phyloP scores from a whole-genome alignment of 768 basidiomycete species.

The Mycena polygramma region DNA sequence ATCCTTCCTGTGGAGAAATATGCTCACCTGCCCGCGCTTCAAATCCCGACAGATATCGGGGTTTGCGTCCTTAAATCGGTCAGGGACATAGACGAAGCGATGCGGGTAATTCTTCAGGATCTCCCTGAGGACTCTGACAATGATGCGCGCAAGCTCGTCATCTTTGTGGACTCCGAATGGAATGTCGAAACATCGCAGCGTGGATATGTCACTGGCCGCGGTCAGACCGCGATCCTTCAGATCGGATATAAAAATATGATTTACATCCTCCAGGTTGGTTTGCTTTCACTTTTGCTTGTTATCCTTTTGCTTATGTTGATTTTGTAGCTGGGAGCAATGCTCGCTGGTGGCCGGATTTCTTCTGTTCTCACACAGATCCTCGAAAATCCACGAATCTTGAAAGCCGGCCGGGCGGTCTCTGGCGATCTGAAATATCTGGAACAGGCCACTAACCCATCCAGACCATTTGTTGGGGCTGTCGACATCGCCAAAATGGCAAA shows the following conservation, averaged over 20 bases:
- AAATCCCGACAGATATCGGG: not conserved
- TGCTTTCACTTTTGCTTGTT: not conserved
- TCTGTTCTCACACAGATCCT: not conserved
- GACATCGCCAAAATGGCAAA: constrained; percentile 38
- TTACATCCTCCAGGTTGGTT: constrained; percentile 15
- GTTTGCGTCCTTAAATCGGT: too few species aligned
- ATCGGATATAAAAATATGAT: constrained; percentile 2
- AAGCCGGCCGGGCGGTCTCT: constrained; percentile 7
- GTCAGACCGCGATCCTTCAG: constrained; percentile 8
- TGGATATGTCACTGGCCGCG: constrained; percentile 10
- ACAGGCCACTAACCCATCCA: not conserved
- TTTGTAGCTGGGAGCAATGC: not conserved
- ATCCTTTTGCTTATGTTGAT: too few species aligned
- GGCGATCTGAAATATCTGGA: constrained; percentile 17
- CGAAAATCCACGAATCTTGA: not conserved
- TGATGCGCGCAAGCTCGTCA: not conserved
- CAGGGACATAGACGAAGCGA: not conserved
- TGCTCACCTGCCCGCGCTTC: constrained; percentile 32
- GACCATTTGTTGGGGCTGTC: constrained; percentile 22
- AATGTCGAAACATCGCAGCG: constrained; percentile 11
- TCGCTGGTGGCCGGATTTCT: not conserved
- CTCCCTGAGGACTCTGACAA: not conserved
- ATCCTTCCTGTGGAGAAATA: constrained; percentile 44
- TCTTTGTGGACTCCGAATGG: constrained; percentile 22
- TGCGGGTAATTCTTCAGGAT: constrained; percentile 1